Percentiles rank a stretch among this genome's conserved stretches.
phyloP scores from a whole-genome alignment of 352 stramenopile species.

The Phytophthora pistaciae region DNA sequence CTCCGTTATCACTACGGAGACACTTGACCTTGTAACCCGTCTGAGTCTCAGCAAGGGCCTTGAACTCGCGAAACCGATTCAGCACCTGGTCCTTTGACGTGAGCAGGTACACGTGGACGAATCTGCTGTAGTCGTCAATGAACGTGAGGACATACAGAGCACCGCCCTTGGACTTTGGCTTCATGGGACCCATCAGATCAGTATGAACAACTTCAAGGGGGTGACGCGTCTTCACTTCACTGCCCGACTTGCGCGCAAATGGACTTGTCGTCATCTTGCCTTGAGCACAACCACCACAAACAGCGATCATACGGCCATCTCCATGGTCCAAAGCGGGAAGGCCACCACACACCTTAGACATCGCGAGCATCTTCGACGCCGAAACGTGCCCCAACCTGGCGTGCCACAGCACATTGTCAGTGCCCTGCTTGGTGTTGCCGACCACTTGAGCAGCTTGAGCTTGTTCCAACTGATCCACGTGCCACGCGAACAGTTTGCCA shows the following conservation, averaged over 20 bases:
- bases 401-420: conserved; percentile 7
- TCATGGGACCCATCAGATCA: conserved; percentile 31
- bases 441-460: background rate
- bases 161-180: conserved; percentile 19
- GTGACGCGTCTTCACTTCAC: conserved; percentile 15
- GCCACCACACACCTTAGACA: background rate
- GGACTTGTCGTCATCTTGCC: conserved; percentile 18
- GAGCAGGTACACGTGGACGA: conserved; percentile 20
- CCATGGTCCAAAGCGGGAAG: background rate
- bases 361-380: background rate
- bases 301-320: background rate
- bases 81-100: conserved; percentile 17
- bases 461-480: background rate
- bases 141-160: conserved; percentile 21
- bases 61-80: conserved; percentile 17
- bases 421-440: background rate
- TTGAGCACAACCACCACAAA: conserved; percentile 25
- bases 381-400: conserved; percentile 4
- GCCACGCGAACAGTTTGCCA: background rate
- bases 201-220: conserved; percentile 21
- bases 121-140: conserved; percentile 26
- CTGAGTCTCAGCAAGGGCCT: conserved; percentile 13
- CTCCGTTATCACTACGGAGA: conserved; percentile 32
- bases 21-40: conserved; percentile 13
- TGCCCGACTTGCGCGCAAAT: conserved; percentile 18